Evolutionary conservation across 176 grass and related monocot species (phyloP).

Genomic region (Eragrostis nindensis): DNA sequence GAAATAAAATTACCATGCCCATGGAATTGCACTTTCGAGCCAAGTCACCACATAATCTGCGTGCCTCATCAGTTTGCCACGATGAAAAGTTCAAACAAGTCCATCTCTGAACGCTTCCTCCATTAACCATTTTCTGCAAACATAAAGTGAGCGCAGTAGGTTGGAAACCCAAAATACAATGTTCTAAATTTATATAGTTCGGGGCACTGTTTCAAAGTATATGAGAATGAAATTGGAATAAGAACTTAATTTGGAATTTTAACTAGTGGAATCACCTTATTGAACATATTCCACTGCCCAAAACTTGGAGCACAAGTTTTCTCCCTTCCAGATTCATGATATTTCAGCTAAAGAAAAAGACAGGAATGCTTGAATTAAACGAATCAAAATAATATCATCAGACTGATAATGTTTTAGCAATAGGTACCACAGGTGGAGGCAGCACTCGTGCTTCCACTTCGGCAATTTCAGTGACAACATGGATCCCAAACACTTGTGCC

Average conservation of each 20-base stretch:
- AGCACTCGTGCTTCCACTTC: slow-evolving; percentile 62
- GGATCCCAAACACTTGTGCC: slow-evolving; percentile 58
- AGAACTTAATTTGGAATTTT: neutral
- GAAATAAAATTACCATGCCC: slow-evolving; percentile 59
- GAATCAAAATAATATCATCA: slow-evolving; percentile 11
- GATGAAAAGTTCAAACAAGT: slow-evolving; percentile 68
- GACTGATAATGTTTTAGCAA: neutral
- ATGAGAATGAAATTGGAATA: slow-evolving; percentile 2
- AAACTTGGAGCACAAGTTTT: slow-evolving; percentile 54
- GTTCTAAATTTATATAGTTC: neutral
- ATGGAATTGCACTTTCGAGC: slow-evolving; percentile 65
- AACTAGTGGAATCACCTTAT: slow-evolving; percentile 56
- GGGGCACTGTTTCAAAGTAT: neutral
- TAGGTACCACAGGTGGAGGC: slow-evolving; percentile 57
- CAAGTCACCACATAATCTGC: slow-evolving; percentile 49
- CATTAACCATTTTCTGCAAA: slow-evolving; percentile 73
- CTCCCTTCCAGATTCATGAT: slow-evolving; percentile 69
- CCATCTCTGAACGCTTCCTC: slow-evolving; percentile 57
- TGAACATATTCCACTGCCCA: slow-evolving; percentile 85
- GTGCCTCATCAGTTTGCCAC: slow-evolving; percentile 6
- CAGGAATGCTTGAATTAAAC: neutral
- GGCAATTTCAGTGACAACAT: slow-evolving; percentile 46
- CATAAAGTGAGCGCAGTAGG: slow-evolving; percentile 9
- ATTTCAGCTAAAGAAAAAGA: slow-evolving; percentile 65
- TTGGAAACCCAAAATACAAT: too few species aligned